Conservation (phyloP, 495 filamentous ascomycete genomes). For the Jackrogersella minutella region DNA sequence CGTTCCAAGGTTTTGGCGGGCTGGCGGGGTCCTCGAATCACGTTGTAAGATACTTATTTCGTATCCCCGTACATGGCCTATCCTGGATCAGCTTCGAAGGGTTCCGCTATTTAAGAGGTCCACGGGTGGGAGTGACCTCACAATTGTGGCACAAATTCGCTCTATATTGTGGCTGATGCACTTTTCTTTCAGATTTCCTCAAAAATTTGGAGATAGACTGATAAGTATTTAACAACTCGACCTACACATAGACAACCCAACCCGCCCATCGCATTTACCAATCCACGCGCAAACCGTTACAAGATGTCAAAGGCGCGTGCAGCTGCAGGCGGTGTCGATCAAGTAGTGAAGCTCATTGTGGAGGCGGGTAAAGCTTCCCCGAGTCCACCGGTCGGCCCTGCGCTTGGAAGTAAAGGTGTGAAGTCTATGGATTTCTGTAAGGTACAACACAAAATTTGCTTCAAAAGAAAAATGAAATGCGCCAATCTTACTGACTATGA, state of each 20-base stretch:
- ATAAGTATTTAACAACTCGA: slow-evolving; percentile 1
- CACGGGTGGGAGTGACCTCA: not conserved
- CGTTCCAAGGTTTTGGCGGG: too few relatives aligned
- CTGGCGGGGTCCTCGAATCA: slow-evolving; percentile 37
- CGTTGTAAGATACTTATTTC: not conserved
- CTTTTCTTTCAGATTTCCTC: not conserved
- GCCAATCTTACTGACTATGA: slow-evolving; percentile 5
- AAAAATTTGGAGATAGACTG: slow-evolving; percentile 4
- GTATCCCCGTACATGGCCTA: slow-evolving; percentile 4
- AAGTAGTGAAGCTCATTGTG: slow-evolving; percentile 97
- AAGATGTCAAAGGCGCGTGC: slow-evolving; percentile 81
- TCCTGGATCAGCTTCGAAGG: too few relatives aligned
- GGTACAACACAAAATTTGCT: slow-evolving; percentile 58
- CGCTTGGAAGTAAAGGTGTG: slow-evolving; percentile 95
- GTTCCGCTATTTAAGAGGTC: too few relatives aligned
- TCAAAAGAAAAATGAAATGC: not conserved
- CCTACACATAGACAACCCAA: slow-evolving; percentile 3
- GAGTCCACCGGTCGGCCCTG: slow-evolving; percentile 96
- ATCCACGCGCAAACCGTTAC: slow-evolving; percentile 26
- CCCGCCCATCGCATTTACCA: not conserved
- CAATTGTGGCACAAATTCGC: slow-evolving; percentile 7
- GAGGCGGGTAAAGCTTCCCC: slow-evolving; percentile 96
- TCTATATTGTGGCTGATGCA: slow-evolving; percentile 22
- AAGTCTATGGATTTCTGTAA: slow-evolving; percentile 99
- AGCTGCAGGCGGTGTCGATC: slow-evolving; percentile 65